These are phyloP conservation scores for Diddensiella transvaalensis DNA, from an alignment of 805 yeast genomes.

Conservation along the genomic window DNA sequence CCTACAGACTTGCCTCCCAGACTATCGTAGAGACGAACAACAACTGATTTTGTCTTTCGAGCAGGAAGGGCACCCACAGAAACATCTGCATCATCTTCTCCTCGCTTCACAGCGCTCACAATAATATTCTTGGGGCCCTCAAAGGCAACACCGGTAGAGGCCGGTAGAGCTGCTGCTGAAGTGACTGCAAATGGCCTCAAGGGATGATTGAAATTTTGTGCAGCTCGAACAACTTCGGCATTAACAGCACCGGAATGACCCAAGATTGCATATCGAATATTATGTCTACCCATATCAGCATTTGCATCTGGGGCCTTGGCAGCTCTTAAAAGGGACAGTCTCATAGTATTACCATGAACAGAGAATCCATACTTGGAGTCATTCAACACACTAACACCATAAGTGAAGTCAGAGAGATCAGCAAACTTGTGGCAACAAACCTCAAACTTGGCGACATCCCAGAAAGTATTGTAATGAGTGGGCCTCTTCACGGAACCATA, in stretches of 20 bases:
- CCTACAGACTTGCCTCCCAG: constrained; percentile 75
- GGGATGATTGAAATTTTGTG: constrained; percentile 72
- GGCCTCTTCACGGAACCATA: constrained; percentile 90
- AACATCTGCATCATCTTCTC: constrained; percentile 67
- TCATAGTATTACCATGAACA: constrained; percentile 84
- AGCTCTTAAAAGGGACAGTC: constrained; percentile 79
- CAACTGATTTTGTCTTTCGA: constrained; percentile 46
- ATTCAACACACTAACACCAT: constrained; percentile 86
- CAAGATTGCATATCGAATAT: constrained; percentile 73
- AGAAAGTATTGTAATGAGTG: constrained; percentile 88
- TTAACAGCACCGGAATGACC: constrained; percentile 75
- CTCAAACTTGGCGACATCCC: constrained; percentile 97
- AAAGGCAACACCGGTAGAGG: constrained; percentile 24
- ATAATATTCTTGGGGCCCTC: constrained; percentile 58
- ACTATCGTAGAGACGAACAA: constrained; percentile 79
- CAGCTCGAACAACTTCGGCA: constrained; percentile 64
- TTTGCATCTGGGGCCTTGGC: constrained; percentile 92
- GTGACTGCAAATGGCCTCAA: constrained; percentile 20
- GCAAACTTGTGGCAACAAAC: constrained; percentile 92
- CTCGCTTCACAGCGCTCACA: constrained; percentile 75
- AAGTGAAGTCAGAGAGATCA: constrained; percentile 78
- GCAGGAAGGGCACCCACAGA: constrained; percentile 34
- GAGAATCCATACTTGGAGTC: constrained; percentile 89
- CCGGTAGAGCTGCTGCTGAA: constrained; percentile 15
- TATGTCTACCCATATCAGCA: constrained; percentile 90